Evolutionary conservation across 257 asterid genomes (phyloP).

Genomic region (Thymus mandschuricus): DNA sequence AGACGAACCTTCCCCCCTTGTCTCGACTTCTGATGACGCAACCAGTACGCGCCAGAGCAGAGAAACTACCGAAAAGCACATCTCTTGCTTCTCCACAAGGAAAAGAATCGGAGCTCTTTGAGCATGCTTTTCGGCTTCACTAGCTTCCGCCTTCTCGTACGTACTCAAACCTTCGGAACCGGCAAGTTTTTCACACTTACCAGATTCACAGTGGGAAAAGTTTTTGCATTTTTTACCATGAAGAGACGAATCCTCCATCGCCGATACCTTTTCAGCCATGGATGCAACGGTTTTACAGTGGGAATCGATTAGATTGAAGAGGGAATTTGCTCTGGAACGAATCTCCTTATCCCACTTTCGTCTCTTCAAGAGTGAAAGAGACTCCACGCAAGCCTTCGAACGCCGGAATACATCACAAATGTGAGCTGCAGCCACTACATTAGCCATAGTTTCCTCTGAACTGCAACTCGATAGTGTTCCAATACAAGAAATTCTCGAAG

Average conservation of each 20-base stretch:
- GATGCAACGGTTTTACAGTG: conserved; percentile 80
- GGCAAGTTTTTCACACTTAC: conserved; percentile 42
- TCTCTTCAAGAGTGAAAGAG: conserved; percentile 65
- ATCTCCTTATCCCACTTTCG: conserved; percentile 82
- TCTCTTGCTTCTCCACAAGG: conserved; percentile 72
- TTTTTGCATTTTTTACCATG: conserved; percentile 49
- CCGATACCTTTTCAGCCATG: conserved; percentile 73
- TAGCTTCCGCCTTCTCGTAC: conserved; percentile 39
- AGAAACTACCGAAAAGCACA: conserved; percentile 87
- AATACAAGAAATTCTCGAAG: conserved; percentile 73
- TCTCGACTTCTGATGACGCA: conserved; percentile 78
- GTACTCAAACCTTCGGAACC: conserved; percentile 40
- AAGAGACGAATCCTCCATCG: conserved; percentile 63
- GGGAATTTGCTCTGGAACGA: conserved; percentile 74
- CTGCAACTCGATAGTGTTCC: conserved; percentile 48
- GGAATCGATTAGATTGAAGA: conserved; percentile 67
- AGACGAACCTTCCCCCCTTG: conserved; percentile 78
- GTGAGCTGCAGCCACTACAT: conserved; percentile 93
- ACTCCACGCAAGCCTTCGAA: conserved; percentile 78
- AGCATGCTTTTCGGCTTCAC: conserved; percentile 33
- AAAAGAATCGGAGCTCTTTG: conserved; percentile 59
- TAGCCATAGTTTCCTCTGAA: conserved; percentile 83
- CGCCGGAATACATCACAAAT: conserved; percentile 74
- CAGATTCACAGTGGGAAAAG: conserved; percentile 44
- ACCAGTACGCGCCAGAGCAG: conserved; percentile 86